These are phyloP conservation scores for Colletotrichum ledebouriae DNA, from an alignment of 2,329 filamentous ascomycete species.

Conservation along the genomic window DNA sequence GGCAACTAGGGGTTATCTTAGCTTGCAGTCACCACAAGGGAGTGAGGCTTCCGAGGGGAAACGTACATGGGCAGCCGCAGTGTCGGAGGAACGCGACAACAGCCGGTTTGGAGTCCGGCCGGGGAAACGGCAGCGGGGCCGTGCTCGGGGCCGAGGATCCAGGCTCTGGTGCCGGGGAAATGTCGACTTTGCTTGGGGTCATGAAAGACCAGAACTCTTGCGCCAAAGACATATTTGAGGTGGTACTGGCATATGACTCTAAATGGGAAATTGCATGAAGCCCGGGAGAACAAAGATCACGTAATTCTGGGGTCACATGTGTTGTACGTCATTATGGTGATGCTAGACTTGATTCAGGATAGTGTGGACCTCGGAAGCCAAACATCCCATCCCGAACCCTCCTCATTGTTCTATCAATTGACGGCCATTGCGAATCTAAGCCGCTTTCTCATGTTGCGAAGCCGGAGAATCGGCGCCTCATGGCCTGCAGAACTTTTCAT, in stretches of 20 bases:
- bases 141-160: slow-evolving; percentile 16
- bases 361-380: neutral
- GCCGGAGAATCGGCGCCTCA: too few species aligned
- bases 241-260: neutral
- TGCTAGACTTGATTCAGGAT: slow-evolving; percentile 7
- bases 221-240: slow-evolving; percentile 22
- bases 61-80: slow-evolving; percentile 80
- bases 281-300: neutral
- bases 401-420: too few species aligned
- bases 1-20: slow-evolving; percentile 63
- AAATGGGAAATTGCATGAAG: too few species aligned
- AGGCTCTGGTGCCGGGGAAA: neutral
- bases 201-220: slow-evolving; percentile 32
- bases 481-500: too few species aligned
- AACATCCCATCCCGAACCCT: too few species aligned
- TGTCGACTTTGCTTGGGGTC: slow-evolving; percentile 7
- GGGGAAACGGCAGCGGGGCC: slow-evolving; percentile 56
- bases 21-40: neutral
- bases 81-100: slow-evolving; percentile 78
- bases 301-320: neutral
- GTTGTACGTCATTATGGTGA: slow-evolving; percentile 7
- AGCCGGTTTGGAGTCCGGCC: slow-evolving; percentile 69
- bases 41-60: neutral
- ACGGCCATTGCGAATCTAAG: too few species aligned
- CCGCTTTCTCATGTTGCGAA: too few species aligned